Evolutionary conservation across 2,329 filamentous ascomycete species (phyloP).

Genomic region (Nemania abortiva): DNA sequence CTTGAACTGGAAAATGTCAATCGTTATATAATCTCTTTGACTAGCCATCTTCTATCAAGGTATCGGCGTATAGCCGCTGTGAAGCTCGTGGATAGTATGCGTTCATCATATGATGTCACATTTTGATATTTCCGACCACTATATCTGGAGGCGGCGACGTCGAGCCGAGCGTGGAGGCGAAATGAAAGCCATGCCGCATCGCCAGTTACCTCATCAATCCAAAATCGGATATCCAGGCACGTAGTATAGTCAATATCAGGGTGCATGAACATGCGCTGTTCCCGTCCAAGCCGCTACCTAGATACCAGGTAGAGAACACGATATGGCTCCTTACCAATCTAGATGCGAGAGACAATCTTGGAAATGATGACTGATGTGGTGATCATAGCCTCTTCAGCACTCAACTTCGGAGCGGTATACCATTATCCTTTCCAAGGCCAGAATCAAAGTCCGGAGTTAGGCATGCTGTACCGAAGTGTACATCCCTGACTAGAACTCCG

Average conservation of each 20-base stretch:
- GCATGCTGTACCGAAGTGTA: constrained; percentile 16
- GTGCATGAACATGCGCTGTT: constrained; percentile 8
- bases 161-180: constrained; percentile 10
- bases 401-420: background rate
- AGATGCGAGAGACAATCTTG: background rate
- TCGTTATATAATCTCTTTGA: constrained; percentile 2
- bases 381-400: constrained; percentile 15
- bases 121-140: constrained; percentile 10
- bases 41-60: background rate
- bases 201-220: constrained; percentile 13
- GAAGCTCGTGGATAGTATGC: background rate
- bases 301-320: background rate
- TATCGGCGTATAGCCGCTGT: background rate
- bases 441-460: background rate
- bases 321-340: background rate
- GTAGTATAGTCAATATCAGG: background rate
- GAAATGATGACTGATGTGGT: background rate
- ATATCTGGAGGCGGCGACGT: constrained; percentile 6
- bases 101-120: constrained; percentile 25
- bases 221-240: constrained; percentile 13
- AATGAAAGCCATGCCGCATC: constrained; percentile 4
- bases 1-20: background rate
- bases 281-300: constrained; percentile 1
- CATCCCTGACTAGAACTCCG: background rate
- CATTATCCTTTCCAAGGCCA: background rate